Evolutionary conservation across 1,284 basidiomycete species (phyloP), one percentile per base, ranked within the genome.

Genomic region (Malassezia obtusa): DNA sequence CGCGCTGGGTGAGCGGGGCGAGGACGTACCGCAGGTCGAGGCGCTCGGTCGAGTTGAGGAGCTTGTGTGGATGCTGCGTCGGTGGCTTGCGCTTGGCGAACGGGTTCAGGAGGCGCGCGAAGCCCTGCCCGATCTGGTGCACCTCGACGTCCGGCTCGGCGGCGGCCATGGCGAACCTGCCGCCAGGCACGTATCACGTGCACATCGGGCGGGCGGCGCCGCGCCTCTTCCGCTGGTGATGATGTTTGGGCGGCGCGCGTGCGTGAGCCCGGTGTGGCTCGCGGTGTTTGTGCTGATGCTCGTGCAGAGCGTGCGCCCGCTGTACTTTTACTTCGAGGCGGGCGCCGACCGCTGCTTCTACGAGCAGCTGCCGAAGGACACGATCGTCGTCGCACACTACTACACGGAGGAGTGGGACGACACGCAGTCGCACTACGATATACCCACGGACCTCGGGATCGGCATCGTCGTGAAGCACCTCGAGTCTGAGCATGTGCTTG

Each of bases 301-400:
- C 21, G 24, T 32, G 14, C 44, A 35, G 21, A 31, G 37, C 31
- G 53, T 50, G 11, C 28, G 26, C 4, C 33, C 48, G 11, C 71
- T 77, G 15, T 77, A 77, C 61, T 77, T 77, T 56, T 77, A 77
- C 63, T 67, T 77, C 36, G 71, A 74, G 25, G 71, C 75, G 12
- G 75, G 73, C 10, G 60, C 65, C 14, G 63, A 64, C 32, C 65
- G 71, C 32, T 99, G 94, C 76, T 98, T 98, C 77, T 82, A 95
- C 60, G 94, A 98, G 75, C 94, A 98, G 76, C 79, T 98, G 35
- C 92, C 92, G n/a, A 84, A 84, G 14, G 87, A 96, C 76, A 98
- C 94, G 15, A 84, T 94, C 32, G 90, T 98, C 15, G 89, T 96
- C 77, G 92, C 91, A 2, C 69, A 67, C 60, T 72, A 72, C 49